Percentiles rank a stretch among this genome's conserved stretches.
phyloP scores from a whole-genome alignment of 768 basidiomycete genomes.

The Phallus indusiatus region DNA sequence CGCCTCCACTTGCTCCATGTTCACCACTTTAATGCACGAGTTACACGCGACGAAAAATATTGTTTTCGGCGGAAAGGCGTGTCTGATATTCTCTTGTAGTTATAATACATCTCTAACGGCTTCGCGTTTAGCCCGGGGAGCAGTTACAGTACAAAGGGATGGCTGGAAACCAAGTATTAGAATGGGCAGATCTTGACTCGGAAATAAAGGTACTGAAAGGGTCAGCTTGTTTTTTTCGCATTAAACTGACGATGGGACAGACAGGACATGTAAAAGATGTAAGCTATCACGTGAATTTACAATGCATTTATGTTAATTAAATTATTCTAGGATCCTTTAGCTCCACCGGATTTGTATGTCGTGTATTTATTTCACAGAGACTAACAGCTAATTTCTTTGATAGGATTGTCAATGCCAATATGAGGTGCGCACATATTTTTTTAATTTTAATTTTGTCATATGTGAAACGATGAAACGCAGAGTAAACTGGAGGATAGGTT shows the following conservation, averaged over 20 bases:
- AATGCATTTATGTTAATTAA: conserved; percentile 28
- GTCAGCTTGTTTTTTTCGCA: background rate
- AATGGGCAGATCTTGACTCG: conserved; percentile 50
- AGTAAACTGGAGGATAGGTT: conserved; percentile 27
- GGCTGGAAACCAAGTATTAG: conserved; percentile 55
- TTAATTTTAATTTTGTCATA: background rate
- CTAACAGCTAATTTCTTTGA: background rate
- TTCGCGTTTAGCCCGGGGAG: conserved; percentile 26
- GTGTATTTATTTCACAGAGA: background rate
- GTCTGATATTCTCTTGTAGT: background rate
- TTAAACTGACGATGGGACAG: conserved; percentile 3
- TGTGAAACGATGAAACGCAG: conserved; percentile 26
- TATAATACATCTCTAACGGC: background rate
- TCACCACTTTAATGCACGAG: conserved; percentile 53
- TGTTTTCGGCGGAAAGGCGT: conserved; percentile 42
- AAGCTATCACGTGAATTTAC: conserved; percentile 5
- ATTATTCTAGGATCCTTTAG: conserved; percentile 20
- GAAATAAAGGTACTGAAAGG: conserved; percentile 34
- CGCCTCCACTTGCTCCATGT: conserved; percentile 56
- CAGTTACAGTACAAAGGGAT: conserved; percentile 38
- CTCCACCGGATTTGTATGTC: conserved; percentile 30
- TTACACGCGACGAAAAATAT: conserved; percentile 42
- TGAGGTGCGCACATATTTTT: conserved; percentile 30
- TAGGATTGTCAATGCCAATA: conserved; percentile 28
- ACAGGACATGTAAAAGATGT: conserved; percentile 31